phyloP scores from a whole-genome alignment of 495 filamentous ascomycete genomes.

The Penicillium bialowiezense region DNA sequence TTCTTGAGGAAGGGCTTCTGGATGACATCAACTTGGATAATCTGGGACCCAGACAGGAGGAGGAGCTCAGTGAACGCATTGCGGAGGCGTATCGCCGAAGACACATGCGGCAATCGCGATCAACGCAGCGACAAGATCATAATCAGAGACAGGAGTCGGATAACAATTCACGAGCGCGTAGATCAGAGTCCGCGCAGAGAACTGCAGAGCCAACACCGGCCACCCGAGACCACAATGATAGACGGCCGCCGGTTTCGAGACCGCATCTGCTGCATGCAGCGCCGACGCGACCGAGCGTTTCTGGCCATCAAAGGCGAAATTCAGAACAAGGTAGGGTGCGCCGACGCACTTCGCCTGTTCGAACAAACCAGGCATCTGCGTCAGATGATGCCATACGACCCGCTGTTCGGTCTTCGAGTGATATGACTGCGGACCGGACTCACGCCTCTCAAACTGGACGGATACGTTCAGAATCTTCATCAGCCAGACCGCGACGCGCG shows the following conservation, averaged over 20 bases:
- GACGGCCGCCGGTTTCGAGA: constrained; percentile 53
- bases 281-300: constrained; percentile 26
- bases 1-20: constrained; percentile 81
- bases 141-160: constrained; percentile 24
- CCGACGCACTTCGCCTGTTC: constrained; percentile 36
- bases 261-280: constrained; percentile 53
- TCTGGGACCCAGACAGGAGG: constrained; percentile 71
- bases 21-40: constrained; percentile 84
- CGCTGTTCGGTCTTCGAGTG: constrained; percentile 39
- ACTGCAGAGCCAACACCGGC: constrained; percentile 8
- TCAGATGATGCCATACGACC: constrained; percentile 39
- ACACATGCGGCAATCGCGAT: constrained; percentile 47
- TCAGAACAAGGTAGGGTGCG: constrained; percentile 46
- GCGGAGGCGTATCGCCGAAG: constrained; percentile 79
- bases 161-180: constrained; percentile 24
- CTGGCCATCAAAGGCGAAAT: constrained; percentile 45
- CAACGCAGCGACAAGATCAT: constrained; percentile 22
- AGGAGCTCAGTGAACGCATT: constrained; percentile 84
- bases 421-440: constrained; percentile 38
- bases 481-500: constrained; percentile 31
- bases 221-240: constrained; percentile 14
- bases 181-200: constrained; percentile 37
- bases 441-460: constrained; percentile 27
- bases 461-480: constrained; percentile 24
- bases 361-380: constrained; percentile 31